These are phyloP conservation scores for Prunus mira DNA, from an alignment of 306 rosid species.

Conservation along the genomic window DNA sequence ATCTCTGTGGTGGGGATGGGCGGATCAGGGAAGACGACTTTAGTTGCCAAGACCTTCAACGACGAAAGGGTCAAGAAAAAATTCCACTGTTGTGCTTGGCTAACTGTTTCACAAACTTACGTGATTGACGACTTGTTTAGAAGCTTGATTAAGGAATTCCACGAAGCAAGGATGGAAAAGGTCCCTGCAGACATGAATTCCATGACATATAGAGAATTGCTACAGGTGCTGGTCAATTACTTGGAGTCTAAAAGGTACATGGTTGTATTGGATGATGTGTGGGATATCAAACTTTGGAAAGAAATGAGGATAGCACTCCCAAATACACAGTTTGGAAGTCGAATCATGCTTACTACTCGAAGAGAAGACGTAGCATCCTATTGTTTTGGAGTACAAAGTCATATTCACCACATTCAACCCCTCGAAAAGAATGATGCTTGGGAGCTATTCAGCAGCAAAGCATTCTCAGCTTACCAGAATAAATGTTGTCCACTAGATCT, in stretches of 20 bases:
- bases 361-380: conserved; percentile 5
- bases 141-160: conserved; percentile 19
- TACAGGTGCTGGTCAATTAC: conserved; percentile 3
- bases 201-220: conserved; percentile 12
- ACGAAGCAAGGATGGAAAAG: conserved; percentile 1
- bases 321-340: conserved; percentile 8
- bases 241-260: conserved; percentile 15
- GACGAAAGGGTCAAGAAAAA: neutral
- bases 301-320: conserved; percentile 11
- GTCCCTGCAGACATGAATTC: conserved; percentile 10
- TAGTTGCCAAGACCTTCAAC: neutral
- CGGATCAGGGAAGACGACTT: neutral
- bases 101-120: conserved; percentile 18
- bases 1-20: neutral
- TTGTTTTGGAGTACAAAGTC: conserved; percentile 9
- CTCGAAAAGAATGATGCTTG: conserved; percentile 4
- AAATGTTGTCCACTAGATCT: conserved; percentile 9
- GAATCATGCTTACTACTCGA: conserved; percentile 23
- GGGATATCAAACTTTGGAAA: conserved; percentile 15
- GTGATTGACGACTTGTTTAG: conserved; percentile 17
- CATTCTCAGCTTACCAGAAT: neutral
- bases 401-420: neutral
- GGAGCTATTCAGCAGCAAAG: conserved; percentile 25
- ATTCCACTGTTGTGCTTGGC: neutral
- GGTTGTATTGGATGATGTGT: conserved; percentile 11